Base-by-base conservation (phyloP, 805 yeast genomes). In the Starmerella stigmatis region DNA sequence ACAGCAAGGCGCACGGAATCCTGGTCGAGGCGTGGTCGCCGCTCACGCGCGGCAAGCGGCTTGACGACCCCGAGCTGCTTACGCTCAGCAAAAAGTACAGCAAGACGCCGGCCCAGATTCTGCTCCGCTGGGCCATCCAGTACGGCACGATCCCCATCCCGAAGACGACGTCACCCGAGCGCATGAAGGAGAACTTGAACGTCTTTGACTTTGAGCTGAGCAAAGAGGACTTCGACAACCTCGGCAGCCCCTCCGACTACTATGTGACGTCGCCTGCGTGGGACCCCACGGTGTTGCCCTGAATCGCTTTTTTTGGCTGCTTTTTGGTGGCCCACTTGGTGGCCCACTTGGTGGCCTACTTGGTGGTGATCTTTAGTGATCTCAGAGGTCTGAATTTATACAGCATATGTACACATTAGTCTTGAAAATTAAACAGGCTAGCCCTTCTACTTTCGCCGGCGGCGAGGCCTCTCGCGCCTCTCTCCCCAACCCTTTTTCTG, bases 1-100 rank as follows among this genome's bases (percentile, higher is more conserved):
- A 65, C 61, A 75, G 81, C 56, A 65, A 68, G 23, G 58, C 67
- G n/a, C 63, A 78, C 45, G 76, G 69, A 34, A 72, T 86, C 31
- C 64, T 70, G 8, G 73, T 79, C 8, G 84, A 81, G 60, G 88
- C 94, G 0, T 86, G 72, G 63, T 77, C 88, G 4, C 94, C 95
- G 6, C 71, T 86, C 57, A 77, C 82, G 1, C 72, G 72, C 47
- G 84, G 88, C 5, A 72, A 51, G 78, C 76, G 28, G 70, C 69
- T 56, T 60, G 50, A 60, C 48, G 52, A 67, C 44, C 56, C 61
- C 4, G 48, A 49, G 12, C 51, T 71, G 37, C 58, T 53, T 23
- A 57, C 58, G 26, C 56, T 72, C 29, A 60, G 65, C 41, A 49
- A 59, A 16, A 71, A 70, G 50, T 67, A 71, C 55, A 48, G 57